Conservation (phyloP, 176 grass and related monocot genomes). For the maize (Zea mays) region DNA sequence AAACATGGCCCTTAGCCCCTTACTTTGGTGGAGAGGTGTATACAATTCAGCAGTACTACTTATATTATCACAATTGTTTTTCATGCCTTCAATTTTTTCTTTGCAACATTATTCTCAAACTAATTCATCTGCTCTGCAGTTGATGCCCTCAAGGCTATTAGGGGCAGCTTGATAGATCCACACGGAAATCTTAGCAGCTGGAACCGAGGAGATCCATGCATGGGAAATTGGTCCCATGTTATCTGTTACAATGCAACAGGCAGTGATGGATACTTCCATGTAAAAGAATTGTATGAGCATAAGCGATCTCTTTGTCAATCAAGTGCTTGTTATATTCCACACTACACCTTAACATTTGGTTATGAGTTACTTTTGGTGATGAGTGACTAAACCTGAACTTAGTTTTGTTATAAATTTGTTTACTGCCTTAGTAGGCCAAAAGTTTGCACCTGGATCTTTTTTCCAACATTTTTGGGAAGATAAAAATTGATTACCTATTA, state of each 20-base stretch:
- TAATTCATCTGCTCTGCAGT: conserved; percentile 59
- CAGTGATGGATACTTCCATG: conserved; percentile 70
- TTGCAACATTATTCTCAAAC: not conserved
- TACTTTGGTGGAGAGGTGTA: not conserved
- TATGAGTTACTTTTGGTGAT: conserved; percentile 23
- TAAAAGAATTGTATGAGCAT: conserved; percentile 82
- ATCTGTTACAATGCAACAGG: conserved; percentile 68
- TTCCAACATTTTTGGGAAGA: not conserved
- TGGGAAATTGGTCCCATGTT: conserved; percentile 69
- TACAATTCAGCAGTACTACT: not conserved
- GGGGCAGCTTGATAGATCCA: conserved; percentile 60
- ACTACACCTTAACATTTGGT: not conserved
- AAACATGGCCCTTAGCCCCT: not conserved
- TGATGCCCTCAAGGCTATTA: conserved; percentile 69
- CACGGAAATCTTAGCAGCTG: conserved; percentile 47
- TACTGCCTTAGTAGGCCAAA: conserved; percentile 9
- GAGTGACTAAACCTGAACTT: conserved; percentile 16
- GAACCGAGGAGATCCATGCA: conserved; percentile 85
- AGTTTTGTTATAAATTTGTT: conserved; percentile 17
- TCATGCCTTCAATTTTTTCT: not conserved
- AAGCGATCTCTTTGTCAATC: conserved; percentile 34
- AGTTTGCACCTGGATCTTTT: conserved; percentile 17
- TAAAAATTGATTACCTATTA: not conserved
- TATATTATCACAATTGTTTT: conserved; percentile 9
- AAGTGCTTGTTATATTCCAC: conserved; percentile 29